These are phyloP conservation scores for Suillus paluster DNA, from an alignment of 768 basidiomycete genomes.

Conservation along the genomic window DNA sequence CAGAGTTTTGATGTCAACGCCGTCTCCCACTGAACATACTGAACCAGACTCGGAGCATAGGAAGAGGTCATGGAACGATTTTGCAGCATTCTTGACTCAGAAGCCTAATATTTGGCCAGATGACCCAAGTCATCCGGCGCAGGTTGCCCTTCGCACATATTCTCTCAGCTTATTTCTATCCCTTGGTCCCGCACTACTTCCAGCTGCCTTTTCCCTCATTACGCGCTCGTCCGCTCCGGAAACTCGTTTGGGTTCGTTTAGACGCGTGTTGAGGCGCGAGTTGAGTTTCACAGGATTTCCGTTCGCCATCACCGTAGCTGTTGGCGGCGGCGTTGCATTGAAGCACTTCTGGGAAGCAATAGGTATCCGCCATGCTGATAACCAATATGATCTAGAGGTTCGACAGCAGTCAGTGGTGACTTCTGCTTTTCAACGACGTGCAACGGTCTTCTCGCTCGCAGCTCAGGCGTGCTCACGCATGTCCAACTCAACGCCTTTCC, in stretches of 20 bases:
- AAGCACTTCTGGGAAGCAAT: constrained; percentile 46
- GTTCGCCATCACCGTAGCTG: constrained; percentile 61
- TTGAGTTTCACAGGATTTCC: constrained; percentile 69
- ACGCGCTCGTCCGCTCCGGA: constrained; percentile 29
- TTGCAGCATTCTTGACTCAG: constrained; percentile 18
- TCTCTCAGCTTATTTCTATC: constrained; percentile 65
- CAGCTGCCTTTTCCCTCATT: constrained; percentile 47
- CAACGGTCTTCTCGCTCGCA: not conserved
- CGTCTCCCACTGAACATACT: constrained; percentile 1
- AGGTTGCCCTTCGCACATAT: constrained; percentile 70
- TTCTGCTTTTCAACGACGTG: not conserved
- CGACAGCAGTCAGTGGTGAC: not conserved
- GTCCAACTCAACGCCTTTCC: constrained; percentile 40
- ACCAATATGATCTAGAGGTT: not conserved
- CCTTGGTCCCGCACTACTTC: constrained; percentile 66
- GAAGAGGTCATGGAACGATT: constrained; percentile 1
- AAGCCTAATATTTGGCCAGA: constrained; percentile 24
- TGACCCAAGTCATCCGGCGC: constrained; percentile 54
- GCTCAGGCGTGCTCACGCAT: constrained; percentile 5
- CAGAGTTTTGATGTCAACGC: constrained; percentile 1
- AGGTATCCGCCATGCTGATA: constrained; percentile 8
- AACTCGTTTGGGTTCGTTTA: constrained; percentile 14
- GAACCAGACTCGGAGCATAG: constrained; percentile 12
- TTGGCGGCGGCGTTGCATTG: constrained; percentile 67
- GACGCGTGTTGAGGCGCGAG: constrained; percentile 56